phyloP scores from a whole-genome alignment of 257 asterid species.

The Dorcoceras hygrometricum region DNA sequence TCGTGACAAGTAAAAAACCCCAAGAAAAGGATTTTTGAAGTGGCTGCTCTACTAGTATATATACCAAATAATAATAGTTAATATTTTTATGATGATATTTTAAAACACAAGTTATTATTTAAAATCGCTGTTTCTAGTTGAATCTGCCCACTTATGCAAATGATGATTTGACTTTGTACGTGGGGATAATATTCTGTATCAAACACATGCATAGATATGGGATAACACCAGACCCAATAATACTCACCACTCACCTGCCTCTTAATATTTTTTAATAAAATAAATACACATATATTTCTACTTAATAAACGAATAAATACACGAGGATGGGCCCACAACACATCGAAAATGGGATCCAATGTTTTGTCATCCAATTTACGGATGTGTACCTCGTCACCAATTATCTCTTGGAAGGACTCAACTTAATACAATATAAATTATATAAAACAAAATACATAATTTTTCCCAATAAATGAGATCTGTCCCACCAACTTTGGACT shows the following conservation, averaged over 20 bases:
- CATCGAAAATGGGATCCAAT: neutral
- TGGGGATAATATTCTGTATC: neutral
- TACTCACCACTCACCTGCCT: neutral
- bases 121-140: neutral
- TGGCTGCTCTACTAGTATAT: neutral
- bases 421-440: too few species aligned
- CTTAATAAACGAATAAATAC: too few species aligned
- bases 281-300: too few species aligned
- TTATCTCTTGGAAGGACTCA: neutral
- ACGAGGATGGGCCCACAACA: neutral
- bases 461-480: too few species aligned
- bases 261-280: too few species aligned
- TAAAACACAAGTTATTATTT: too few species aligned
- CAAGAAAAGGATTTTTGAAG: neutral
- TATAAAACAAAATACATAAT: too few species aligned
- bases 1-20: neutral
- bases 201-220: neutral
- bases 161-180: neutral
- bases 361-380: neutral
- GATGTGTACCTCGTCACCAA: neutral
- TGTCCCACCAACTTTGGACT: neutral
- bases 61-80: too few species aligned
- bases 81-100: too few species aligned
- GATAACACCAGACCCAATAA: neutral
- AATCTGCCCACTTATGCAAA: neutral